Evolutionary conservation across 352 stramenopile genomes (phyloP), one percentile per base, ranked within the genome.

Genomic region (Heterotrichella gracilis): DNA sequence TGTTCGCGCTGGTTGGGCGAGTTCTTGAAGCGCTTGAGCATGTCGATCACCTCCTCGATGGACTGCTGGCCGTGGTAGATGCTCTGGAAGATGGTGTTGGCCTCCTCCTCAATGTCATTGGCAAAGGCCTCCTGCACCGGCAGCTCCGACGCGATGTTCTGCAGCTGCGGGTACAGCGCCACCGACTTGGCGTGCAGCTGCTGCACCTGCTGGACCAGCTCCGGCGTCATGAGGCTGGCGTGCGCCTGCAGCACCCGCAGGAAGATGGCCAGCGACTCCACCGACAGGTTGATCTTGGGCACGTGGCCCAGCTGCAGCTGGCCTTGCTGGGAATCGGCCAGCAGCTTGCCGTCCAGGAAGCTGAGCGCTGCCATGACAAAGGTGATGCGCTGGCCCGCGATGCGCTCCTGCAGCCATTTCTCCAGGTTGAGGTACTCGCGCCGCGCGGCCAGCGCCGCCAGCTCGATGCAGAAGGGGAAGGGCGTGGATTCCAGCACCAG

Each of bases 21-120:
- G 21, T 80, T 82, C 79, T 96, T 93, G 81, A 97, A 96, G n/a
- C 83, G 82, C 76, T 95, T 95, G 25, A 98, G 81, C 87, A 95
- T 96, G 71, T 90, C 85, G 24, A 97, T 88, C 4, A 96, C 87
- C 71, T 95, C 89, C 24, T 89, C 91, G 72, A 95, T 95, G 72
- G 90, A 94, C 76, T 96, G 86, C 76, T 97, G 88, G 3, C 83
- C 92, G 13, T 86, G 95, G 79, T 98, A 98, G 70, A 98, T 97
- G 75, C 95, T 89, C 78, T 98, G 90, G 77, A 97, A 97, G 76
- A 96, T 96, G 3, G 84, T 84, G 75, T 96, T 96, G 19, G 90
- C 89, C 74, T 94, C 85, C 76, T 96, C 88, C 80, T 97, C 90
- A 70, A 97, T 94, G 77, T 96, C 92, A 76, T 96, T 88, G 42